phyloP scores from a whole-genome alignment of 257 asterid species.

The Parsonsia alboflavescens region DNA sequence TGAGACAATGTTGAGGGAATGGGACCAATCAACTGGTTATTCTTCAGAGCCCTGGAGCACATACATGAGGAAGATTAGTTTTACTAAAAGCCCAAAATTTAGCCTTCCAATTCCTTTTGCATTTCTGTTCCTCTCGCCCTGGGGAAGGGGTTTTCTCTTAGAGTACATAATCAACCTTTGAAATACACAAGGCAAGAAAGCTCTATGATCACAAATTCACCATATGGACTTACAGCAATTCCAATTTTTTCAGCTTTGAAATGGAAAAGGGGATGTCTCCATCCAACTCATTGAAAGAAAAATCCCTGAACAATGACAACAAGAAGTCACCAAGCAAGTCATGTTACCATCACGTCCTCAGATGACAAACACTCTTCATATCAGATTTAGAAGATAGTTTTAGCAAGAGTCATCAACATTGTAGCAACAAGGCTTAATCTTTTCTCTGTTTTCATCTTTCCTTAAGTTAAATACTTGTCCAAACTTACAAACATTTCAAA shows the following conservation, averaged over 20 bases:
- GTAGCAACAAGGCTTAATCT: not conserved
- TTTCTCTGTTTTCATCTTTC: not conserved
- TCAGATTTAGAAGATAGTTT: not conserved
- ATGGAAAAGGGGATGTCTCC: constrained; percentile 95
- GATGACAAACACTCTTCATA: not conserved
- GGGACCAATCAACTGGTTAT: constrained; percentile 82
- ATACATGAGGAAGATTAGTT: not conserved
- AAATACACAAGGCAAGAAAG: not conserved
- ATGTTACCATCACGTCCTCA: not conserved
- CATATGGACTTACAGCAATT: constrained; percentile 44
- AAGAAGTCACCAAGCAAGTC: not conserved
- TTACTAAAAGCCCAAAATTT: not conserved
- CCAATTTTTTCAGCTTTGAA: constrained; percentile 90
- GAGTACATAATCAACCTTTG: not conserved
- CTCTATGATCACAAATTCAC: not conserved
- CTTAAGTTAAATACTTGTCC: not conserved
- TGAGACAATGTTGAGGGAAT: constrained; percentile 95
- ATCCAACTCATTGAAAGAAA: constrained; percentile 76
- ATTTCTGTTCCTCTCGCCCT: not conserved
- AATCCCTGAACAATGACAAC: constrained; percentile 45
- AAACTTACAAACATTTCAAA: constrained; percentile 56
- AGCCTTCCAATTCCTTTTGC: too few relatives aligned
- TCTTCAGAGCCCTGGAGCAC: constrained; percentile 55
- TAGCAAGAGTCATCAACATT: not conserved
- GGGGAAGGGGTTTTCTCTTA: not conserved